Evolutionary conservation across 768 basidiomycete genomes (phyloP), one percentile per base, ranked within the genome.

Genomic region (Xerocomellus dryophilus): DNA sequence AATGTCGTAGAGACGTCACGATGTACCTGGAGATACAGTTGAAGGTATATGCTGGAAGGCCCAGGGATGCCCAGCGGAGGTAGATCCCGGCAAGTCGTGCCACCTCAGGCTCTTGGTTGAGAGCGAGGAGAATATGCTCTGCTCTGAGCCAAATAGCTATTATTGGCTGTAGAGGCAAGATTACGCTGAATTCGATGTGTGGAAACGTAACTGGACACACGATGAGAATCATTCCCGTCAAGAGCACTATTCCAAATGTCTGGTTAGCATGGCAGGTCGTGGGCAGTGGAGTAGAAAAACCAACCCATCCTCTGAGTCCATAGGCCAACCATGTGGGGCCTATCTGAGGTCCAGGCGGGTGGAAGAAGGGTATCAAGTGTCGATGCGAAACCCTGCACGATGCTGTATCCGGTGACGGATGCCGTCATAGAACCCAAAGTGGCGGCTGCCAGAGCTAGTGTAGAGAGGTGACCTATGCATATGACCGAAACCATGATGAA

Each of bases 311-410:
- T 77, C 68, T 95, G 93, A 9, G 88, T 72, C 94, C 94, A 96
- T 8, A 96, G 77, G 7, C 94, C 94, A 11, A 98, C 91, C 11
- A 92, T 77, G 15, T 86, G 73, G 0, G 94, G 96, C 29, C 86
- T 84, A 1, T 84, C 66, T 4, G 93, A 93, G 0, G 97, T 95
- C 94, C 91, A 99, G 15, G 96, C 94, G 36, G 91, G 84, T 1
- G 97, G 96, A 9, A 98, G 82, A 62, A 99, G 80, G 0, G 95
- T 95, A 68, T 99, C 97, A 18, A 99, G 82, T 0, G 92, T 85
- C 45, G 88, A 90, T 8, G 83, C 75, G 50, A 96, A 82, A 18
- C 93, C 93, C 59, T 88, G 87, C 7, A 94, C 74, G 50, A 96
- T 85, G 58, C 85, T 88, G 43, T 75, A 67, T 27, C 69, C 69